Base-by-base conservation (phyloP, 352 stramenopile species). In the Phytophthora sojae region DNA sequence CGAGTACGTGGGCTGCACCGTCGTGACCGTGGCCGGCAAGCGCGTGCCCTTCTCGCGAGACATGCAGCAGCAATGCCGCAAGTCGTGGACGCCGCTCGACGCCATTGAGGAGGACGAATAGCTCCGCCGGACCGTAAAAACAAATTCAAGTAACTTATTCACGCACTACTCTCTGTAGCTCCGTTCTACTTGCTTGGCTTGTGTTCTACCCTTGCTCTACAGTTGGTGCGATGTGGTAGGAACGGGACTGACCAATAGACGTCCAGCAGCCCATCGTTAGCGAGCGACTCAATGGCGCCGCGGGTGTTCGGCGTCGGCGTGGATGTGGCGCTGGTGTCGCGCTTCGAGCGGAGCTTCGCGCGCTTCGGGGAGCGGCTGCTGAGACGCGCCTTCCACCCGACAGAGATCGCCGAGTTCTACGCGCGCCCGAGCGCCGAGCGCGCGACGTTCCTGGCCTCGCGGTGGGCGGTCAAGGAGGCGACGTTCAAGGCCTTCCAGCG, bases 381-480 rank as follows among this genome's bases (percentile, higher is more conserved):
- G n/a, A 35, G 32, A 6, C 76, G 80, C 21, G 84, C 84, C 21
- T 88, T 90, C 59, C 87, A 96, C 51, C 79, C 83, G 29, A 64
- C 45, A 3, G 89, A 96, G 64, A 91, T 94, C 54, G 51, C 42
- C 21, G 84, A 93, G 70, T 92, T 95, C 53, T 64, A 83, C 56
- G 57, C 57, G 26, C 83, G 83, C 14, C 55, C 77, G 2, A 66
- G 49, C 2, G 64, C 56, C 7, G 71, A 85, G 25, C 81, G 77
- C 39, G 65, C 80, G 25, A 75, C 72, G 15, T 96, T 87, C 59
- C 78, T 96, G 29, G 89, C 89, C 1, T 94, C 88, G 47, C 85
- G 89, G 49, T 96, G 89, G 89, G 89, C 89, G 6, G 76, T 89
- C 21, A 96, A 96, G 57, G 89, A 96, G 66, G 89, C 89, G 19